A percentile compares a stretch with the other conserved stretches of the same genome.
These are phyloP conservation scores for Aspergillus asperescens DNA, from an alignment of 495 filamentous ascomycete genomes.

Conservation along the genomic window DNA sequence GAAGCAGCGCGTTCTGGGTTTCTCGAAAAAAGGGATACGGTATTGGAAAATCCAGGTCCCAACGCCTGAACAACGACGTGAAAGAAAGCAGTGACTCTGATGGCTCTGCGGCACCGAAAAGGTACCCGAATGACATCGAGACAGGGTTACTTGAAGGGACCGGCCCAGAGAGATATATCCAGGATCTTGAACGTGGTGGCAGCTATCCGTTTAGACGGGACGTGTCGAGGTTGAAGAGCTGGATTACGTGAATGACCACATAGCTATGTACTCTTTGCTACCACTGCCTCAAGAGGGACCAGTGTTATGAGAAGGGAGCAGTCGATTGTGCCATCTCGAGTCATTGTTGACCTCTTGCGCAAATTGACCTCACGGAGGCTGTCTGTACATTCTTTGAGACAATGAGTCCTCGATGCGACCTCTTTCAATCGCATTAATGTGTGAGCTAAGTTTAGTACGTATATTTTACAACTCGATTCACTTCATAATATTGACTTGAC, in stretches of 20 bases:
- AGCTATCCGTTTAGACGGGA: constrained; percentile 15
- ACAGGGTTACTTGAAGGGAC: constrained; percentile 10
- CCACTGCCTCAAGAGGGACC: background rate
- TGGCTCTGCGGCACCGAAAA: constrained; percentile 1
- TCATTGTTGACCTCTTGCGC: background rate
- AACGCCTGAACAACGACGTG: constrained; percentile 9
- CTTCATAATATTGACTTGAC: background rate
- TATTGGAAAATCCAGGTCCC: constrained; percentile 16
- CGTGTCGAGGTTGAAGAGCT: constrained; percentile 19
- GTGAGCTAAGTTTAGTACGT: background rate
- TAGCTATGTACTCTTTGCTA: background rate
- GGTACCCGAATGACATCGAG: constrained; percentile 15
- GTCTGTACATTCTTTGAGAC: background rate
- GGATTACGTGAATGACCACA: constrained; percentile 9
- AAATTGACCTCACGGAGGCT: background rate
- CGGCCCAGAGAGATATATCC: constrained; percentile 7
- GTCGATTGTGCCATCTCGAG: background rate
- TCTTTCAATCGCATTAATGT: background rate
- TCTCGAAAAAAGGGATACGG: constrained; percentile 19
- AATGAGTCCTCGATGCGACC: background rate
- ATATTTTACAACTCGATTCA: background rate
- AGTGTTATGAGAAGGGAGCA: background rate
- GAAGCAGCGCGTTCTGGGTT: constrained; percentile 13
- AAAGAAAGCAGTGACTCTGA: constrained; percentile 2
- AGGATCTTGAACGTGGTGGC: constrained; percentile 10